Evolutionary conservation across 495 filamentous ascomycete species (phyloP).

Genomic region (Corynascus novoguineensis): DNA sequence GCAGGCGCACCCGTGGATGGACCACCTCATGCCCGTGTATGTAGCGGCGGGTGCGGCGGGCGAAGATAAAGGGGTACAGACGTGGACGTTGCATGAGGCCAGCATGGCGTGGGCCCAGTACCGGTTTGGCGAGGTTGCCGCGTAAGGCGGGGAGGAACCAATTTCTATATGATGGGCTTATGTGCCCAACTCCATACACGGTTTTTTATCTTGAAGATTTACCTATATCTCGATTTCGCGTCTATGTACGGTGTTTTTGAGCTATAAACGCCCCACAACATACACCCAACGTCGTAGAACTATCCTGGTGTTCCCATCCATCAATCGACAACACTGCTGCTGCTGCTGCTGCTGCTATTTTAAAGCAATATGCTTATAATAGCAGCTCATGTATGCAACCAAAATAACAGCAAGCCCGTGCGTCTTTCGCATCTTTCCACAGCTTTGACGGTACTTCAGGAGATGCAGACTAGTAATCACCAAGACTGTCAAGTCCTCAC

Average conservation of each 20-base stretch:
- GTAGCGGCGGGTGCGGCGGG: slow-evolving; percentile 67
- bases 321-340: too few relatives aligned
- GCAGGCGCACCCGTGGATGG: slow-evolving; percentile 70
- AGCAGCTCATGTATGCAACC: too few relatives aligned
- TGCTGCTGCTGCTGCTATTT: not conserved
- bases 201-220: not conserved
- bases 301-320: too few relatives aligned
- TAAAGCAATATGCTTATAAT: too few relatives aligned
- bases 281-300: not conserved
- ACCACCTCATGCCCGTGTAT: slow-evolving; percentile 76
- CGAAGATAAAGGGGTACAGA: slow-evolving; percentile 53
- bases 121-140: slow-evolving; percentile 59
- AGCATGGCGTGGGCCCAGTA: slow-evolving; percentile 72
- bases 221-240: not conserved
- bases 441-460: too few relatives aligned
- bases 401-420: too few relatives aligned
- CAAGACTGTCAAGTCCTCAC: slow-evolving; percentile 20
- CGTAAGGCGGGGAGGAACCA: not conserved
- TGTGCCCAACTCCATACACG: too few relatives aligned
- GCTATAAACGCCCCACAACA: not conserved
- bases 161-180: not conserved
- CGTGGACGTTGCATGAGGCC: slow-evolving; percentile 62
- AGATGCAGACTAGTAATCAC: too few relatives aligned
- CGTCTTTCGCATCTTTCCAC: too few relatives aligned
- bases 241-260: not conserved